Conservation (phyloP, 1,284 basidiomycete genomes). For the Porogramme epimiltina region DNA sequence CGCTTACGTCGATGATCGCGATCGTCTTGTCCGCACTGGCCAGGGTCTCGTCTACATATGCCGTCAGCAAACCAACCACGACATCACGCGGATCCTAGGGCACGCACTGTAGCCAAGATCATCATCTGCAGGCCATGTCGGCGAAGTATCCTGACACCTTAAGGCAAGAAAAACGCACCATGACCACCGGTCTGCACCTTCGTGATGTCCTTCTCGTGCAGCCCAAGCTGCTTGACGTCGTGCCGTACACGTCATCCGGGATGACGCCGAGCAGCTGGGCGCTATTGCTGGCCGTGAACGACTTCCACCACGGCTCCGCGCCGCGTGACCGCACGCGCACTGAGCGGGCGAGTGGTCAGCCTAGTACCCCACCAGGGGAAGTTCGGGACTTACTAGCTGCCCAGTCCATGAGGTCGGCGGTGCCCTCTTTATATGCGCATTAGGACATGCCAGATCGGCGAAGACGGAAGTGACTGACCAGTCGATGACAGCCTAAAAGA, state of each 20-base stretch:
- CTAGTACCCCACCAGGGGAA: background rate
- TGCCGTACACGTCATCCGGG: slow-evolving; percentile 86
- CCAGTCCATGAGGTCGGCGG: slow-evolving; percentile 99
- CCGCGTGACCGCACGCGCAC: slow-evolving; percentile 87
- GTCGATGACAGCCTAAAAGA: slow-evolving; percentile 77
- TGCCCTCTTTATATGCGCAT: slow-evolving; percentile 65
- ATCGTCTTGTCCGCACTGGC: slow-evolving; percentile 95
- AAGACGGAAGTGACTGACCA: slow-evolving; percentile 46
- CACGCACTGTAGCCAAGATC: slow-evolving; percentile 91
- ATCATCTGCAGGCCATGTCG: slow-evolving; percentile 63
- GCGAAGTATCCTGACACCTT: background rate
- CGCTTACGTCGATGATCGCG: slow-evolving; percentile 95
- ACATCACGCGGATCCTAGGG: background rate
- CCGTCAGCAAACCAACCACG: slow-evolving; percentile 4
- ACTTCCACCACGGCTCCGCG: slow-evolving; percentile 94
- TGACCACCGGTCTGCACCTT: slow-evolving; percentile 99
- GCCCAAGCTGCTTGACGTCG: slow-evolving; percentile 94
- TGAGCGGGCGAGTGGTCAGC: slow-evolving; percentile 25
- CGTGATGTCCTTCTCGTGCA: slow-evolving; percentile 94
- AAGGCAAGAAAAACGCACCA: slow-evolving; percentile 47
- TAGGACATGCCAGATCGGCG: background rate
- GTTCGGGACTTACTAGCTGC: slow-evolving; percentile 77
- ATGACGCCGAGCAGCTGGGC: slow-evolving; percentile 91
- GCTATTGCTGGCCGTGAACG: slow-evolving; percentile 98
- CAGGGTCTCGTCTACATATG: slow-evolving; percentile 84